Conservation (phyloP, 1,284 basidiomycete genomes). For the Irpex sp. region DNA sequence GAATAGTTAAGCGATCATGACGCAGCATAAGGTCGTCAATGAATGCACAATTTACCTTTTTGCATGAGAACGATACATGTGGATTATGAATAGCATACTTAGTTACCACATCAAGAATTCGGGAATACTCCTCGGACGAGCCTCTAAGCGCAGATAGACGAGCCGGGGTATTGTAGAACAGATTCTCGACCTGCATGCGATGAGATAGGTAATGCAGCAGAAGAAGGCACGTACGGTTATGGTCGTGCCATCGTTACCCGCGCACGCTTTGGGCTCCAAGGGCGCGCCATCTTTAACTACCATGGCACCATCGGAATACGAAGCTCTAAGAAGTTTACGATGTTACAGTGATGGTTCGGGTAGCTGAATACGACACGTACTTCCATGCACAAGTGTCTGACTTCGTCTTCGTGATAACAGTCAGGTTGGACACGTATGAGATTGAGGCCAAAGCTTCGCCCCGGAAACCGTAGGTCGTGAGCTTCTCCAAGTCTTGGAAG, state of each 20-base stretch:
- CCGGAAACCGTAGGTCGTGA: conserved; percentile 94
- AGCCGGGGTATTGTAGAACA: conserved; percentile 94
- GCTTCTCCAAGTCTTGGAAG: conserved; percentile 83
- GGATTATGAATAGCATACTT: conserved; percentile 95
- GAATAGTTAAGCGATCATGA: neutral
- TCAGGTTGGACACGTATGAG: conserved; percentile 89
- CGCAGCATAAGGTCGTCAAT: neutral
- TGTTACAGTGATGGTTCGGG: conserved; percentile 1
- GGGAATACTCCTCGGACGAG: conserved; percentile 88
- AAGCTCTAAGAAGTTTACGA: conserved; percentile 49
- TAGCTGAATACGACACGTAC: conserved; percentile 41
- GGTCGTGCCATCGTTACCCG: conserved; percentile 92
- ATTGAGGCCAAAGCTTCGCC: conserved; percentile 98
- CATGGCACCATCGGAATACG: conserved; percentile 75
- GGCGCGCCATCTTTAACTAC: conserved; percentile 65
- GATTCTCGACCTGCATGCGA: conserved; percentile 75
- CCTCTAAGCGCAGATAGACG: conserved; percentile 85
- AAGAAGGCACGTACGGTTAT: conserved; percentile 59
- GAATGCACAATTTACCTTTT: conserved; percentile 59
- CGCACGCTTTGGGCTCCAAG: conserved; percentile 82
- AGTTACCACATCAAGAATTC: conserved; percentile 91
- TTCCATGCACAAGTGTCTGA: conserved; percentile 85
- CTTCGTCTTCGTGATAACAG: conserved; percentile 87
- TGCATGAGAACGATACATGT: conserved; percentile 84
- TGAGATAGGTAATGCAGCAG: neutral